A percentile compares a stretch with the other conserved stretches of the same genome.
These are phyloP conservation scores for Leishmania turanica DNA, from an alignment of 208 protist species.

Conservation along the genomic window DNA sequence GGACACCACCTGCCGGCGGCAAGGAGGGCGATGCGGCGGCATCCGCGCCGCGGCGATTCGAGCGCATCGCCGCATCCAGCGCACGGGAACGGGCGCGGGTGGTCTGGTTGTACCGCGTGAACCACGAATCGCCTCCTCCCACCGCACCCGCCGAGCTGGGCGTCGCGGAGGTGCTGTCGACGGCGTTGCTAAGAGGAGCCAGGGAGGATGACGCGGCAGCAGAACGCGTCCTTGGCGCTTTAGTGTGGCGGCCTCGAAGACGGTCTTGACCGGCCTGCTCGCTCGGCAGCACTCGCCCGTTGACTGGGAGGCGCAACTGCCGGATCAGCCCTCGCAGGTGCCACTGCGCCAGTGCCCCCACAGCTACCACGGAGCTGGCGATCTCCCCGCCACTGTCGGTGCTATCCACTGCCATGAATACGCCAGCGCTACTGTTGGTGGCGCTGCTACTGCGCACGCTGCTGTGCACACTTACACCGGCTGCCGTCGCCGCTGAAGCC, in stretches of 20 bases:
- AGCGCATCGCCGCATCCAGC: background rate
- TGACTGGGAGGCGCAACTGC: slow-evolving; percentile 10
- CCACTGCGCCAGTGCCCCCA: slow-evolving; percentile 34
- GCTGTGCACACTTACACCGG: slow-evolving; percentile 5
- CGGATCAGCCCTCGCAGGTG: slow-evolving; percentile 25
- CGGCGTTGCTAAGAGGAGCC: background rate
- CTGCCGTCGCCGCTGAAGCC: background rate
- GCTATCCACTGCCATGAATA: background rate
- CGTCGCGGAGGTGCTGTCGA: background rate
- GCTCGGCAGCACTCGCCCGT: background rate
- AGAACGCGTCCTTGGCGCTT: background rate
- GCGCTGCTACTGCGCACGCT: background rate
- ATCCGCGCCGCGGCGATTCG: background rate
- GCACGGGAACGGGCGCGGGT: background rate
- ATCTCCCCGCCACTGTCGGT: background rate
- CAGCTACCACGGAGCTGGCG: background rate
- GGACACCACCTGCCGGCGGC: background rate
- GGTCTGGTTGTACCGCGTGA: slow-evolving; percentile 7
- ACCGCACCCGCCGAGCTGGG: slow-evolving; percentile 11
- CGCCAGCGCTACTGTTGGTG: background rate
- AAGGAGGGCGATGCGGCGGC: background rate
- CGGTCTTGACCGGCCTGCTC: background rate
- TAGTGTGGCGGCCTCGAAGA: background rate
- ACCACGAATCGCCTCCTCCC: slow-evolving; percentile 15
- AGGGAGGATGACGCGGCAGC: background rate